phyloP scores from a whole-genome alignment of 2,329 filamentous ascomycete species.

The Neofusicoccum umdonicola region DNA sequence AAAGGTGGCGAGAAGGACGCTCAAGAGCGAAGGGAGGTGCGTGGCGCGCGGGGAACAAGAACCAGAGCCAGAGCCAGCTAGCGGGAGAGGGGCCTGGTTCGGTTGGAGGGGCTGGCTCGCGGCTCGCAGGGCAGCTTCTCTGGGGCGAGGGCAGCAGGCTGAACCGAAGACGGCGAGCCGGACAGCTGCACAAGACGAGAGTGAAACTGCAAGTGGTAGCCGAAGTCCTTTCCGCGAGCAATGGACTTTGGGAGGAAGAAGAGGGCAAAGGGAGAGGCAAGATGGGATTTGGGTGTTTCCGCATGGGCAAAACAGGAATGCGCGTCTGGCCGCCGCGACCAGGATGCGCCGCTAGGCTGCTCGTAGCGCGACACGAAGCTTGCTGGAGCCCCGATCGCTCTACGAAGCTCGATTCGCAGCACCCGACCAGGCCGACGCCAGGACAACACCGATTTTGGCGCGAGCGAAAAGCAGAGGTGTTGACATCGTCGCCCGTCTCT shows the following conservation, averaged over 20 bases:
- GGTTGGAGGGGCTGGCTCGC: background rate
- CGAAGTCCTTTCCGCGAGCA: background rate
- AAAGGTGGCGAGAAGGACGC: background rate
- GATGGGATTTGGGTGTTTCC: conserved; percentile 6
- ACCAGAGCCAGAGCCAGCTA: background rate
- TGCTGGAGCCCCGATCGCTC: background rate
- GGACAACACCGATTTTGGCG: background rate
- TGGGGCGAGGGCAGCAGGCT: no score
- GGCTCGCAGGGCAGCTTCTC: background rate
- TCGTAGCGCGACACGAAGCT: background rate
- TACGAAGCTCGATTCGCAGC: background rate
- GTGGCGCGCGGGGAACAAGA: background rate
- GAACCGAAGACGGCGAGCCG: background rate
- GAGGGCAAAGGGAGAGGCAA: background rate
- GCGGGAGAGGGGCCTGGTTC: background rate
- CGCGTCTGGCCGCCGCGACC: conserved; percentile 5
- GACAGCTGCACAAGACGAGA: no score
- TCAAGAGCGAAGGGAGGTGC: background rate
- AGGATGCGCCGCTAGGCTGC: conserved; percentile 2
- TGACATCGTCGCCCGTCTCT: background rate
- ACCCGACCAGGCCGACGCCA: background rate
- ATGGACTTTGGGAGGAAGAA: background rate
- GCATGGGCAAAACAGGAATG: conserved; percentile 13
- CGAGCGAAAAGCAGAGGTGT: background rate
- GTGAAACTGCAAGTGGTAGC: background rate